Base-by-base conservation (phyloP, 2,329 filamentous ascomycete genomes). In the Aspergillus latus region DNA sequence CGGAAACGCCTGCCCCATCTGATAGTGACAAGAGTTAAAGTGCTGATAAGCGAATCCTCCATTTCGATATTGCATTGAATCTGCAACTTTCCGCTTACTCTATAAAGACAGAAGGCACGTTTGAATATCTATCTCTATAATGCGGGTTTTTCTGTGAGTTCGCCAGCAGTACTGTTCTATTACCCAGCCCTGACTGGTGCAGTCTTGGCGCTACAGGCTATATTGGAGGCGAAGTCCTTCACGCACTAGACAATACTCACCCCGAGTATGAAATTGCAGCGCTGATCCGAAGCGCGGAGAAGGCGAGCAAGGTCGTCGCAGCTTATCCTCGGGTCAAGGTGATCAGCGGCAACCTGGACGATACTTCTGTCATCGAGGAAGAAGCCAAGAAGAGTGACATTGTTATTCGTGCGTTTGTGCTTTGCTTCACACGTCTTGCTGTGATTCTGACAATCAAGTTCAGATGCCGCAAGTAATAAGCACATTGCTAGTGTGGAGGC, bases 131-230 rank as follows among this genome's bases (percentile, higher is more conserved):
- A 8, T 36, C 34, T 9, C 8, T 6, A 36, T 36, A 13, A 36
- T 13, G 34, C 34, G 34, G 3, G 13, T 36, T 13, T 36, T 36
- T 13, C 34, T 36, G 34, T 36, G 13, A 8, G 34, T 36, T 36
- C 9, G 34, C 34, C 34, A 9, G 34, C 8, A 9, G 3, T 5
- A 13, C 5, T 9, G 8, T 8, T 36, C 34, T 8, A 8, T 4
- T 13, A 36, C 9, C 8, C 39, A 3, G 39, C 6, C 5, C 39
- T 42, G 13, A 42, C 15, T 13, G 21, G 39, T n/a, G 28, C 49
- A 82, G 80, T 15, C 81, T 77, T 6, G 78, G 78, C 36, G 78
- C 73, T 13, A 70, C 78, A 48, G 81, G 82, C 57, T 84, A 80
- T 61, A 75, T 84, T 37, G 82, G 80, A 39, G 82, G 82, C 9